Base-by-base conservation (phyloP, 352 stramenopile genomes). In the Detonula confervacea region DNA sequence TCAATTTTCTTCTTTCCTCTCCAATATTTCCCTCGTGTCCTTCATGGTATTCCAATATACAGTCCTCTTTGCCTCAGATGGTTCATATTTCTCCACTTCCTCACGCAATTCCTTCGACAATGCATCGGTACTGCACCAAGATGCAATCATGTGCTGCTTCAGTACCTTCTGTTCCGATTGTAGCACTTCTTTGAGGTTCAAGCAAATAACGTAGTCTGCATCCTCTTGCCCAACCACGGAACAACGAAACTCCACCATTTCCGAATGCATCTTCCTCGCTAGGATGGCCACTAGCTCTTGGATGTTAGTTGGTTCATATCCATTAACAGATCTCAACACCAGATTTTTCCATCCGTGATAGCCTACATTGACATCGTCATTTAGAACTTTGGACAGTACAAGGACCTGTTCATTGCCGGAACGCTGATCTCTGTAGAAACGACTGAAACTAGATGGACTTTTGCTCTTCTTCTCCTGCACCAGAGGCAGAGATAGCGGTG, bases 301-400 rank as follows among this genome's bases (percentile, higher is more conserved):
- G 14, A 82, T 73, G 30, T 82, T 82, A 2, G 14, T 69, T 18
- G 67, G 65, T 61, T 74, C 39, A 25, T 64, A 61, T 29, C 77
- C 77, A 65, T 85, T 81, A 0, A 85, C 64, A 37, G 61, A 73
- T 49, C 65, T 77, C 2, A 85, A 56, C 7, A 85, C 42, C n/a
- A 84, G 61, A 16, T 73, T 63, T n/a, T 49, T 71, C 69, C 62
- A 72, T 7, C 61, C 59, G 55, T 84, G 76, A 27, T 85, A 85
- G 5, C 77, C 77, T 0, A 78, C 71, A 52, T 85, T 85, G 16
- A 85, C 65, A 30, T 81, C 71, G 62, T 82, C 71, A 20, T 73
- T 73, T 1, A 85, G 55, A 20, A 85, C 73, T 12, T 77, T 81
- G 0, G 63, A 79, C 5, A 85, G 47, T 1, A 85, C 77, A 64